phyloP scores from a whole-genome alignment of 1,284 basidiomycete genomes.

The Trametes hirsuta region DNA sequence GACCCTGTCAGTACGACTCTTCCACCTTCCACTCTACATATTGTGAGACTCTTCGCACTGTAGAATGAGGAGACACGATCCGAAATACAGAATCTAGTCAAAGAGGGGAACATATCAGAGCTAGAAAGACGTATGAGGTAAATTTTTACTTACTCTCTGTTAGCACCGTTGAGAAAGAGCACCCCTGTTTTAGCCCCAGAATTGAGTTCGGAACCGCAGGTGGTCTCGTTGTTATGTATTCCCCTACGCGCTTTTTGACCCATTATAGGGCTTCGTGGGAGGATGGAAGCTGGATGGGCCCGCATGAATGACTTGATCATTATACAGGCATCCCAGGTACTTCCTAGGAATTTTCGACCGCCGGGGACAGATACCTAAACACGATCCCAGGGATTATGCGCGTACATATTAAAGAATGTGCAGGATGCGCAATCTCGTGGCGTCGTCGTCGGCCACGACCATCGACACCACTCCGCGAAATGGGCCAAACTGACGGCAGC shows the following conservation, averaged over 20 bases:
- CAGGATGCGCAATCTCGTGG: slow-evolving; percentile 58
- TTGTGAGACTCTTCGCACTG: background rate
- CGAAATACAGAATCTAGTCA: slow-evolving; percentile 33
- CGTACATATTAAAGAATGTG: slow-evolving; percentile 64
- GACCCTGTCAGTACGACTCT: slow-evolving; percentile 46
- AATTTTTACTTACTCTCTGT: background rate
- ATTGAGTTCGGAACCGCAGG: slow-evolving; percentile 89
- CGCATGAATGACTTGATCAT: slow-evolving; percentile 87
- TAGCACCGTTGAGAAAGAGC: background rate
- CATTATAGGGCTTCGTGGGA: slow-evolving; percentile 69
- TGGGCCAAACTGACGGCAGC: slow-evolving; percentile 79
- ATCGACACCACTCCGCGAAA: slow-evolving; percentile 74
- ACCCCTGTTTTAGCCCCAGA: slow-evolving; percentile 48
- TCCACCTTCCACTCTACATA: background rate
- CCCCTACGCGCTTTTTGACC: background rate
- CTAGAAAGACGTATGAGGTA: slow-evolving; percentile 37
- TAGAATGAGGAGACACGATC: slow-evolving; percentile 34
- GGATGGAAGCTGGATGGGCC: slow-evolving; percentile 85
- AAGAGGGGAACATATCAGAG: slow-evolving; percentile 25
- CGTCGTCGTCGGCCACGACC: slow-evolving; percentile 82
- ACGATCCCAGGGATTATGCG: slow-evolving; percentile 65
- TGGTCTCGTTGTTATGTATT: slow-evolving; percentile 31
- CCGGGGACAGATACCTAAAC: no score
- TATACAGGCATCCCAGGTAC: slow-evolving; percentile 82
- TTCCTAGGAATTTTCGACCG: background rate